phyloP scores from a whole-genome alignment of 2,329 filamentous ascomycete genomes.

The Aspergillus costaricaensis region DNA sequence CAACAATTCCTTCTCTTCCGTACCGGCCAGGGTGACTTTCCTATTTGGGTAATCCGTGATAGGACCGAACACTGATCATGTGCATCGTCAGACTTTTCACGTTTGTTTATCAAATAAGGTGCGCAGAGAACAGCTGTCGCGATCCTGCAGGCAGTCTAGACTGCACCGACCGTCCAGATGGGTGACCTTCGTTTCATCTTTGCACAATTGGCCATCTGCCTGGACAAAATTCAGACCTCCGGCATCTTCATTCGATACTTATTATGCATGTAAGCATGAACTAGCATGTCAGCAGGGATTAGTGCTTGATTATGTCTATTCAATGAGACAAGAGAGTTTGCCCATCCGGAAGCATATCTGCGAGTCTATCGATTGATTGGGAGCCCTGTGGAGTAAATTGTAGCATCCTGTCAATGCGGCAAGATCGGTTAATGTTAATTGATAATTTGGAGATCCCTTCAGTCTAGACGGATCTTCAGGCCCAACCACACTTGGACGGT shows the following conservation, averaged over 20 bases:
- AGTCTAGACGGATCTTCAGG: not conserved
- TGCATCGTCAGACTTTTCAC: slow-evolving; percentile 13
- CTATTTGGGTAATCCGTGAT: slow-evolving; percentile 18
- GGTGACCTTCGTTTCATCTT: not conserved
- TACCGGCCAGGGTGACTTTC: slow-evolving; percentile 13
- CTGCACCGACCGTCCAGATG: not conserved
- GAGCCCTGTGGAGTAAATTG: not conserved
- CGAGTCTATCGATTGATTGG: not conserved
- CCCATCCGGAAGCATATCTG: not conserved
- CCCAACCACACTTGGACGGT: not conserved
- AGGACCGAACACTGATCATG: slow-evolving; percentile 14
- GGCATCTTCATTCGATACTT: not conserved
- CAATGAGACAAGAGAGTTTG: not conserved
- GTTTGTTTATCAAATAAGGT: slow-evolving; percentile 3
- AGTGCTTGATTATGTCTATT: not conserved
- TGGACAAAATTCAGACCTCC: not conserved
- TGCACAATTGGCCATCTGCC: not conserved
- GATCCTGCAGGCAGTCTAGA: not conserved
- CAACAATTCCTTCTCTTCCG: not conserved
- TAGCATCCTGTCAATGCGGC: not conserved
- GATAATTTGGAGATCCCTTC: no score
- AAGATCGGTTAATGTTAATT: not conserved
- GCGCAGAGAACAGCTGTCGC: not conserved
- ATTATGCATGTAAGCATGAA: not conserved
- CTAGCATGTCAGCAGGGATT: not conserved